Evolutionary conservation across 176 grass and related monocot genomes (phyloP).

Genomic region (Avena insularis): DNA sequence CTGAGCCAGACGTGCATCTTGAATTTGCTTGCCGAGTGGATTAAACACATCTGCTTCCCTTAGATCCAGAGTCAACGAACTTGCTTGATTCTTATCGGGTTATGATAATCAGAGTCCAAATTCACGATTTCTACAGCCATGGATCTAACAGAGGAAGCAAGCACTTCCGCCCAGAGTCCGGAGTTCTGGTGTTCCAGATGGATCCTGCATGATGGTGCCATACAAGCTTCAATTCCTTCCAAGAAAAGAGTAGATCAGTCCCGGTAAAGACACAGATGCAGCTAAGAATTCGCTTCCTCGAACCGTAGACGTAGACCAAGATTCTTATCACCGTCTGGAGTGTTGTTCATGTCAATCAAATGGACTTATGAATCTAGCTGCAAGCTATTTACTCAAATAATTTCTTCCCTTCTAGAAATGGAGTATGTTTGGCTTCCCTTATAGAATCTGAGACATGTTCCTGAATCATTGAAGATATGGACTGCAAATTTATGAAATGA

Average conservation of each 20-base stretch:
- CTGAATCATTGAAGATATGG: neutral
- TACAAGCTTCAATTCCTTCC: neutral
- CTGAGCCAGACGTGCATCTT: too few relatives aligned
- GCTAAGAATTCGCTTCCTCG: neutral
- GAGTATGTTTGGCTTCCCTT: neutral
- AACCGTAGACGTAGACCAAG: neutral
- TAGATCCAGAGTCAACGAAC: too few relatives aligned
- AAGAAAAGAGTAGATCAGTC: neutral
- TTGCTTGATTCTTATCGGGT: too few relatives aligned
- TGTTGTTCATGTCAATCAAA: neutral
- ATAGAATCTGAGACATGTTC: neutral
- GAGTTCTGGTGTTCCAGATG: neutral
- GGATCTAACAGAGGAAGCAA: neutral
- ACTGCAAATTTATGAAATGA: neutral
- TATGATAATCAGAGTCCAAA: neutral
- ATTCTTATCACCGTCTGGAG: neutral
- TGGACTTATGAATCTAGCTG: neutral
- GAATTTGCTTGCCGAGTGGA: too few relatives aligned
- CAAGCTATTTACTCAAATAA: too few relatives aligned
- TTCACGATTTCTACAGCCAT: neutral
- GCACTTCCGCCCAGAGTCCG: too few relatives aligned
- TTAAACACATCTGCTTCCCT: too few relatives aligned
- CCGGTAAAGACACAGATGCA: neutral
- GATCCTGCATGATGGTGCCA: neutral
- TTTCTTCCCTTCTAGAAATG: neutral